Base-by-base conservation (phyloP, 352 stramenopile species). In the Phytophthora melonis region DNA sequence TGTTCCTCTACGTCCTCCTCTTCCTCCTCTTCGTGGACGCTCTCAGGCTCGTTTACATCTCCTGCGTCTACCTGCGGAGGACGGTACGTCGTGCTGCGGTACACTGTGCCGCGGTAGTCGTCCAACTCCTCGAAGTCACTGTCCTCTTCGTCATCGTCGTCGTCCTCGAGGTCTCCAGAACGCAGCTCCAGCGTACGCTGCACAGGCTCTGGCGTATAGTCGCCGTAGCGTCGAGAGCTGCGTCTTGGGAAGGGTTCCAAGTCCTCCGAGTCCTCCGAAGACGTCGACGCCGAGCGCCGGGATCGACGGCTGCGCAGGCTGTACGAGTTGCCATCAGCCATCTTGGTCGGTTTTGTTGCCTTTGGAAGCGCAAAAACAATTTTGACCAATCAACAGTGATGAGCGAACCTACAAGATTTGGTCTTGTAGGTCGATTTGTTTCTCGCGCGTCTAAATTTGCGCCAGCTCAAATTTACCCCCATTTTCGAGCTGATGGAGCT, bases 161-260 rank as follows among this genome's bases (percentile, higher is more conserved):
- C 81, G 23, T 80, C 72, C 2, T 84, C 81, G 6, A 87, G 52
- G 11, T 82, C 84, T 8, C 75, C 79, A 21, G 78, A 76, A 13
- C 74, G 74, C 70, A 89, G 75, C 50, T 79, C 70, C n/a, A 93
- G 75, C 61, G 82, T 91, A 32, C 85, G 80, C 52, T 91, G 87
- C 55, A 93, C 82, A 0, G 83, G 81, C 36, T 84, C 77, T 11
- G 87, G 83, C 23, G 87, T 92, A 32, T 72, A 74, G 13, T 79
- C 76, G 0, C 65, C 74, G 23, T 75, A 71, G n/a, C 58, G 58
- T 1, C 50, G 57, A 27, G 54, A 66, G 3, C 32, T 47, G 16
- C 43, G 58, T 16, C 55, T 68, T 19, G 58, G 58, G 11, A 69
- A 43, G 21, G 54, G 45, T 21, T 69, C 41, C 36, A 68, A 14